Evolutionary conservation across 768 basidiomycete genomes (phyloP), one percentile per base, ranked within the genome.

Genomic region (Calocybe gangraenosa): DNA sequence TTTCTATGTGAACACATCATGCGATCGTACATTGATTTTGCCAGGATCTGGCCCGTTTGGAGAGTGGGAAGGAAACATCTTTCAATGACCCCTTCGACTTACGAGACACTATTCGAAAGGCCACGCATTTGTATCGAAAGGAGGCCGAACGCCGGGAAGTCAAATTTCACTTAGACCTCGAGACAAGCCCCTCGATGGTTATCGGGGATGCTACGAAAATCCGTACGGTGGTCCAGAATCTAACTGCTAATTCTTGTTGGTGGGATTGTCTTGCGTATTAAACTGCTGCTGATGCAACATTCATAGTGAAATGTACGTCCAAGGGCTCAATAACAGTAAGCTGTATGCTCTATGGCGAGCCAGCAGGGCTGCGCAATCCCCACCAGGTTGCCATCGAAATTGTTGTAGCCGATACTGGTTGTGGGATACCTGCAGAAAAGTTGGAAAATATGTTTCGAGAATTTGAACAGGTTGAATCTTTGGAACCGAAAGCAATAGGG

Each of bases 81-180:
- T 83, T 87, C 61, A 82, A 81, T 51, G 87, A 90, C 59, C 83
- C 84, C 0, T 89, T 91, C 55, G 72, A 91, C 56, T 65, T 91
- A 4, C 73, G 71, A 21, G 60, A 65, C 5, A 70, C 75, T 1
- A 81, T 91, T 42, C 59, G 73, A 37, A 84, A 86, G 17, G 82
- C 87, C 0, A 73, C 77, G 1, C 61, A 67, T 4, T 58, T 86
- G 0, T 91, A 90, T 53, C 64, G 70, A 30, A 76, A 74, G 44
- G 88, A 92, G 63, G 84, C 87, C 1, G 59, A 64, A 34, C 71
- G 87, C 20, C 71, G 81, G 34, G 71, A 76, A 3, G 60, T 92
- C 18, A 53, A 69, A 0, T 90, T 91, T 60, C 56, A 64, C 2
- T 60, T 89, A 18, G 74, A 82, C 47, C 65, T 83, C 4, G 60